A percentile compares a stretch with the other conserved stretches of the same genome.
These are phyloP conservation scores for Saccharomycopsis hybrid DNA, from an alignment of 1,139 yeast genomes.

Conservation along the genomic window DNA sequence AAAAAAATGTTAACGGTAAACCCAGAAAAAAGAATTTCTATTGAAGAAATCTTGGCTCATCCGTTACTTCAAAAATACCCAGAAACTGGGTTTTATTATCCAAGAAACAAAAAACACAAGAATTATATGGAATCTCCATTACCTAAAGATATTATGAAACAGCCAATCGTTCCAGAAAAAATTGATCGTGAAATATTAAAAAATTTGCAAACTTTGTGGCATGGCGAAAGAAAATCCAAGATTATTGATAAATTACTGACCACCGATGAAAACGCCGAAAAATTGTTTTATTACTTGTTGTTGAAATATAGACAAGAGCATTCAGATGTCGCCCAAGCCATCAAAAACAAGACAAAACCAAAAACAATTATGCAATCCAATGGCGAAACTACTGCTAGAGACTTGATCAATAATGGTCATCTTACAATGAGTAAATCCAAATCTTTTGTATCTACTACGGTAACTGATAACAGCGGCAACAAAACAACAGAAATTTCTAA, in stretches of 20 bases:
- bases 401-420: slow-evolving; percentile 22
- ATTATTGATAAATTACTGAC: slow-evolving; percentile 56
- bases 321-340: slow-evolving; percentile 24
- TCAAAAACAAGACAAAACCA: slow-evolving; percentile 17
- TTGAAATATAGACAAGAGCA: slow-evolving; percentile 83
- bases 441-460: slow-evolving; percentile 42
- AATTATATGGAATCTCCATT: slow-evolving; percentile 26
- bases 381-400: slow-evolving; percentile 18
- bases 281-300: slow-evolving; percentile 79
- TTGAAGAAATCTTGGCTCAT: slow-evolving; percentile 66
- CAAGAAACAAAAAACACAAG: slow-evolving; percentile 24
- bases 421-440: slow-evolving; percentile 37
- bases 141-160: slow-evolving; percentile 29
- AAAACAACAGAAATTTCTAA: slow-evolving; percentile 28
- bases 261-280: slow-evolving; percentile 68
- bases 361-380: slow-evolving; percentile 15
- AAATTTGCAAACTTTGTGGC: slow-evolving; percentile 85
- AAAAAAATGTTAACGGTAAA: slow-evolving; percentile 74
- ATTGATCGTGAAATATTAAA: slow-evolving; percentile 80
- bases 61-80: slow-evolving; percentile 78
- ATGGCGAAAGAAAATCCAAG: slow-evolving; percentile 64
- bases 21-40: slow-evolving; percentile 72
- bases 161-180: slow-evolving; percentile 28
- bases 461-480: slow-evolving; percentile 33
- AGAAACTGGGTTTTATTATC: slow-evolving; percentile 26